Base-by-base conservation (phyloP, 2,329 filamentous ascomycete species). In the Sporothrix euskadiensis region DNA sequence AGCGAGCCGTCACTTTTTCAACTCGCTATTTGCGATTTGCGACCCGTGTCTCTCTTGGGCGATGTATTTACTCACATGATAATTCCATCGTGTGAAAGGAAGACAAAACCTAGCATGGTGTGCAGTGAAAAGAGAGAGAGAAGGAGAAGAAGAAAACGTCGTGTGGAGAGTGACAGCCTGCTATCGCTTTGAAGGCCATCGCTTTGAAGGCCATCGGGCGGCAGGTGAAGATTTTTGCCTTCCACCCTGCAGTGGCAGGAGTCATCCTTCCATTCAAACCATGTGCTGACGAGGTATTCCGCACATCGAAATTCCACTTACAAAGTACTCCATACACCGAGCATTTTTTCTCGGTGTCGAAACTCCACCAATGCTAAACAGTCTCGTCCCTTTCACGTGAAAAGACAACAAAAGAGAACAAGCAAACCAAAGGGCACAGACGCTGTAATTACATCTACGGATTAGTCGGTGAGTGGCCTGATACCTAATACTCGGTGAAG, bases 401-500 rank as follows among this genome's bases (percentile, higher is more conserved):
- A 47, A 47, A 39, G n/a, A 47, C 6, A 22, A 30, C n/a, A 3
- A 56, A 56, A 14, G 1, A 3, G 12, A 56, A 26, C 22, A 56
- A 63, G 30, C 8, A 22, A 54, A n/a, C 16, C 22, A n/a, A 44
- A 63, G 32, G 22, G 26, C 35, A 39, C 4, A 44, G n/a, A 54
- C 19, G 52, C 52, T 22, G 52, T 4, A 7, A n/a, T 66, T n/a
- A 5, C 9, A 22, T 12, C 2, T 56, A 10, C n/a, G n/a, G 44
- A 44, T 35, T 14, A 16, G 47, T 71, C 70, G 57, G 70, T 41
- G 70, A 65, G 57, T 41, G 57, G 70, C 14, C 41, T 71, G 57
- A 41, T 39, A 35, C 63, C n/a, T 63, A 44, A 52, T 7, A 56
- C 70, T 71, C 70, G 70, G 70, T 65, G 70, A 65, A 65, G 47